These are phyloP conservation scores for Ganoderma resinaceum DNA, from an alignment of 1,284 basidiomycete genomes.

Conservation along the genomic window DNA sequence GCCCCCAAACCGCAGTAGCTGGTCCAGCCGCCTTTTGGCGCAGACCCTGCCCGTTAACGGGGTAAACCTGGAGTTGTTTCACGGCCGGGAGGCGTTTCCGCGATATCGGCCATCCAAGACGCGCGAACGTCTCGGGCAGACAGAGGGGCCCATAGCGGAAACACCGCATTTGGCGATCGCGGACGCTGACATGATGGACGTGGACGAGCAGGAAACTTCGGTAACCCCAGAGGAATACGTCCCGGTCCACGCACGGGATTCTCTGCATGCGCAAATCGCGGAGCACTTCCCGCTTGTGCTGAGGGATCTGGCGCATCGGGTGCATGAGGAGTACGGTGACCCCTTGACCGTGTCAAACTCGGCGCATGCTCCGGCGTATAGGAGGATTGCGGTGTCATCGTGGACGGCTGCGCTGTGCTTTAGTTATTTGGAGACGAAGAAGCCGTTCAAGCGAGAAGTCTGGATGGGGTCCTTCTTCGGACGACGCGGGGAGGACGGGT, in stretches of 20 bases:
- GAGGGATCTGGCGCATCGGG: slow-evolving; percentile 59
- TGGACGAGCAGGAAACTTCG: slow-evolving; percentile 56
- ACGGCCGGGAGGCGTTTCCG: slow-evolving; percentile 32
- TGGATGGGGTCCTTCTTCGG: slow-evolving; percentile 61
- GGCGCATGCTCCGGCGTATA: slow-evolving; percentile 60
- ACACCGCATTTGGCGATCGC: slow-evolving; percentile 29
- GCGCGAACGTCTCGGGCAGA: slow-evolving; percentile 29
- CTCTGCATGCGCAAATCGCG: slow-evolving; percentile 71
- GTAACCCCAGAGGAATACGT: slow-evolving; percentile 34
- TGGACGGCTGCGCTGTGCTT: slow-evolving; percentile 66
- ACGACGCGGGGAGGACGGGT: slow-evolving; percentile 51
- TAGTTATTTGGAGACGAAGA: slow-evolving; percentile 56
- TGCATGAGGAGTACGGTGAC: slow-evolving; percentile 51
- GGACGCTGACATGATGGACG: slow-evolving; percentile 62
- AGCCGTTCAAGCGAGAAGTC: slow-evolving; percentile 35
- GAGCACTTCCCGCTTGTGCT: slow-evolving; percentile 71
- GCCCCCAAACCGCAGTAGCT: slow-evolving; percentile 34
- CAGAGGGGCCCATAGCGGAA: slow-evolving; percentile 27
- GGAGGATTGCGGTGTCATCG: slow-evolving; percentile 47
- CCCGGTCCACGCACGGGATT: slow-evolving; percentile 66
- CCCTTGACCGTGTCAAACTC: slow-evolving; percentile 46
- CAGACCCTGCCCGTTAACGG: slow-evolving; percentile 20
- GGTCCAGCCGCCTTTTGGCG: slow-evolving; percentile 44
- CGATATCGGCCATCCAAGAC: slow-evolving; percentile 35
- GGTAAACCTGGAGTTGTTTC: slow-evolving; percentile 33